Evolutionary conservation across 2,329 filamentous ascomycete species (phyloP).

Genomic region (Aspergillus alliaceus): DNA sequence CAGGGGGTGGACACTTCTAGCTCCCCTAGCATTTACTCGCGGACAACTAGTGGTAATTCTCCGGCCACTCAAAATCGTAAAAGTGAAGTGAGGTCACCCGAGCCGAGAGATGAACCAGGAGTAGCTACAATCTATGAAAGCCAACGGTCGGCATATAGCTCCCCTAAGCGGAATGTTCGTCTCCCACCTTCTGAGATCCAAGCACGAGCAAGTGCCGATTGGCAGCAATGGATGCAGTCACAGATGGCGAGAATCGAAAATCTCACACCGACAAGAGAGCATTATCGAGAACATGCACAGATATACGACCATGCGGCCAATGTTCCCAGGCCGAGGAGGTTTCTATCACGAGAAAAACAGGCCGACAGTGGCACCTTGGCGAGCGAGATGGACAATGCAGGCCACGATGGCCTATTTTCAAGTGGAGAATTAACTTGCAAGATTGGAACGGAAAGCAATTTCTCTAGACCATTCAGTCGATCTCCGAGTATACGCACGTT

Average conservation of each 20-base stretch:
- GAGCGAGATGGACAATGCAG: not conserved
- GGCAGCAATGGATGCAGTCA: slow-evolving; percentile 40
- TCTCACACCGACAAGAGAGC: slow-evolving; percentile 27
- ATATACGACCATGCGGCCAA: slow-evolving; percentile 30
- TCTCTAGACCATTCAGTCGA: slow-evolving; percentile 38
- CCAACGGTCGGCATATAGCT: slow-evolving; percentile 30
- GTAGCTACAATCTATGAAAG: slow-evolving; percentile 38
- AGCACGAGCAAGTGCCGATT: slow-evolving; percentile 31
- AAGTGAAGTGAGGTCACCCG: slow-evolving; percentile 2
- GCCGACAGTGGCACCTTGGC: not conserved
- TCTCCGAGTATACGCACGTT: slow-evolving; percentile 31
- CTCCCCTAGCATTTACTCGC: slow-evolving; percentile 47
- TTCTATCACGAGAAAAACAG: not conserved
- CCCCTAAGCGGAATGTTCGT: slow-evolving; percentile 24
- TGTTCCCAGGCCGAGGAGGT: not conserved
- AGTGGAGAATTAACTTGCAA: slow-evolving; percentile 1
- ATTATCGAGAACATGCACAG: slow-evolving; percentile 42
- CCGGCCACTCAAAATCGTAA: slow-evolving; percentile 15
- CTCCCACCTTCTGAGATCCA: slow-evolving; percentile 2
- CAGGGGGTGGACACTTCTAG: slow-evolving; percentile 14
- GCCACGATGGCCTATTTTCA: not conserved
- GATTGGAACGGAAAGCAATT: slow-evolving; percentile 28
- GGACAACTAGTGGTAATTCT: slow-evolving; percentile 38
- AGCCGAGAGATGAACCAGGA: slow-evolving; percentile 27
- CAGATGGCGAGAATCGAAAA: slow-evolving; percentile 36